phyloP scores from a whole-genome alignment of 768 basidiomycete species.

The Russula abietina region DNA sequence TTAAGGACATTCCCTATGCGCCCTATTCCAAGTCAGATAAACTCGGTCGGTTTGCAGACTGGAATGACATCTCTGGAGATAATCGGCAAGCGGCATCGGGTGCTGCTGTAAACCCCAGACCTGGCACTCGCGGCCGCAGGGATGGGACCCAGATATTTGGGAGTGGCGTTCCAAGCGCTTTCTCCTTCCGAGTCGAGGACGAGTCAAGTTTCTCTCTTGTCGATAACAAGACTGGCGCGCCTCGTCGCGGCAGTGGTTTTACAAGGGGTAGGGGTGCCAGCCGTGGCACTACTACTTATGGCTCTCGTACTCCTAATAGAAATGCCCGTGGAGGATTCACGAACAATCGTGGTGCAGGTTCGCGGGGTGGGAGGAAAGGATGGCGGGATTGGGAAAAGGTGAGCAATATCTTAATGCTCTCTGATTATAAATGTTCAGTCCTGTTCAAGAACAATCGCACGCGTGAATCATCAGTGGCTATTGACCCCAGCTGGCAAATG shows the following conservation, averaged over 20 bases:
- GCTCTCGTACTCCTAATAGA: conserved; percentile 41
- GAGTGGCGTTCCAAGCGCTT: conserved; percentile 83
- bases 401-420: conserved; percentile 18
- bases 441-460: conserved; percentile 60
- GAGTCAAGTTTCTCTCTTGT: conserved; percentile 96
- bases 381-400: conserved; percentile 98
- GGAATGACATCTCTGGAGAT: conserved; percentile 76
- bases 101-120: conserved; percentile 38
- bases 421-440: background rate
- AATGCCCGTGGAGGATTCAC: conserved; percentile 37
- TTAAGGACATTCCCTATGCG: conserved; percentile 98
- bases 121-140: conserved; percentile 49
- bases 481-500: conserved; percentile 89
- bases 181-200: conserved; percentile 96
- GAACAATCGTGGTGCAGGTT: conserved; percentile 42
- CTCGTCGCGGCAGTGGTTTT: conserved; percentile 65
- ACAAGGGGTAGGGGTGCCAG: conserved; percentile 43
- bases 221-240: conserved; percentile 71
- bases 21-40: conserved; percentile 99
- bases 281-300: conserved; percentile 35
- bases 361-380: conserved; percentile 60
- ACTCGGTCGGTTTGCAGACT: conserved; percentile 95
- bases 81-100: conserved; percentile 52
- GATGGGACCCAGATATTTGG: conserved; percentile 84
- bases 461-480: conserved; percentile 89